Evolutionary conservation across 306 rosid genomes (phyloP).

Genomic region (Inga laurina): DNA sequence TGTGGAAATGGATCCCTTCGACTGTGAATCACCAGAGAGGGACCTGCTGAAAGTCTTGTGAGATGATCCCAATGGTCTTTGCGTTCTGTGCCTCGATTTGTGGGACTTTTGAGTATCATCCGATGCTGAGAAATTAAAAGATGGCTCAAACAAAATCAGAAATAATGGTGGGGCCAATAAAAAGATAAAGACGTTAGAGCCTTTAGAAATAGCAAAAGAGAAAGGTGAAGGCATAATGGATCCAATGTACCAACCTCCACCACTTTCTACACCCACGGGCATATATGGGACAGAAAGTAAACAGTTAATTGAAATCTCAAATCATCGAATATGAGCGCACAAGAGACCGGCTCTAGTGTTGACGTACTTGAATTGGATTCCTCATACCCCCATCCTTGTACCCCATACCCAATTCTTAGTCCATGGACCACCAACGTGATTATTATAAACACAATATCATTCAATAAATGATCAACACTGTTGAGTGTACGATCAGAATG

Average conservation of each 20-base stretch:
- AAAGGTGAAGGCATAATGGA: constrained; percentile 61
- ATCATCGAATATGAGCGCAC: neutral
- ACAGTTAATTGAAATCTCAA: constrained; percentile 18
- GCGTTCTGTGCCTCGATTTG: constrained; percentile 75
- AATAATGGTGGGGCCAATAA: constrained; percentile 41
- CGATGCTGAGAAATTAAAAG: constrained; percentile 57
- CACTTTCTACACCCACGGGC: constrained; percentile 31
- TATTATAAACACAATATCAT: neutral
- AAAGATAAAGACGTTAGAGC: constrained; percentile 44
- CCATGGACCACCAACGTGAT: neutral
- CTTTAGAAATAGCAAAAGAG: constrained; percentile 46
- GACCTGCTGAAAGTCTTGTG: constrained; percentile 82
- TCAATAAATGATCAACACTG: neutral
- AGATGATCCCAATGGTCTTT: constrained; percentile 77
- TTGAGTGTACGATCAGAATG: neutral
- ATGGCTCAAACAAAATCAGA: constrained; percentile 45
- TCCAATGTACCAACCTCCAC: constrained; percentile 61
- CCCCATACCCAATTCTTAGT: neutral
- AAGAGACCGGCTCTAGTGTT: neutral
- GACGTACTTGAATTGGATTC: neutral
- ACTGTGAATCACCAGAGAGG: constrained; percentile 78
- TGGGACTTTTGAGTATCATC: constrained; percentile 86
- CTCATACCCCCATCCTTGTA: neutral
- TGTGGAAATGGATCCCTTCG: constrained; percentile 77
- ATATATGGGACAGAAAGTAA: constrained; percentile 21